Conservation (phyloP, 225 moss, liverwort and hornwort genomes). For the Physcomitrium patens region DNA sequence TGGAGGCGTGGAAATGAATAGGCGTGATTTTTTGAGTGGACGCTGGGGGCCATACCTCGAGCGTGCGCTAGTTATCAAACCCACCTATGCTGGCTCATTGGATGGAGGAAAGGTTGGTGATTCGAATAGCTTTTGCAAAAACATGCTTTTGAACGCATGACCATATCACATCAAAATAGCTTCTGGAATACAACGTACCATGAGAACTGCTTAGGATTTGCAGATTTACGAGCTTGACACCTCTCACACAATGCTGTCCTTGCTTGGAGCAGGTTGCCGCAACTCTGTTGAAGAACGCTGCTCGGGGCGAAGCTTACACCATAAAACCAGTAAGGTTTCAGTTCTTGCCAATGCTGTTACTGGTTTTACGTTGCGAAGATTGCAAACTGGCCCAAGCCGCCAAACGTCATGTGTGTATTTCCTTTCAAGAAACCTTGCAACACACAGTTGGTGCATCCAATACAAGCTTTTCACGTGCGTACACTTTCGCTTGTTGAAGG, state of each 20-base stretch:
- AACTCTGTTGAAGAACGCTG: constrained; percentile 63
- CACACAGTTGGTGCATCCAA: not conserved
- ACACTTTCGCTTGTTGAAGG: no score
- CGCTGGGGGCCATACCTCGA: constrained; percentile 77
- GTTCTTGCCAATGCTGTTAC: no score
- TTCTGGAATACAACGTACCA: no score
- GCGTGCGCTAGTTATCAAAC: constrained; percentile 63
- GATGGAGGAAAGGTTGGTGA: constrained; percentile 68
- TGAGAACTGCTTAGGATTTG: no score
- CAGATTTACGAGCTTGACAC: no score
- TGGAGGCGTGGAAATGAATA: constrained; percentile 81
- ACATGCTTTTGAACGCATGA: not conserved
- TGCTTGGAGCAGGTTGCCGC: constrained; percentile 58
- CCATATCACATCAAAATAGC: no score
- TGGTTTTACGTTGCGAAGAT: no score
- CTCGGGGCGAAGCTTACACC: constrained; percentile 56
- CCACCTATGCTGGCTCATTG: constrained; percentile 60
- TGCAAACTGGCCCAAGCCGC: no score
- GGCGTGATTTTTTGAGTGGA: constrained; percentile 82
- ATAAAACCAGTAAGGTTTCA: constrained; percentile 46
- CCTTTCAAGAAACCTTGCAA: not conserved
- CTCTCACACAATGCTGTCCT: no score
- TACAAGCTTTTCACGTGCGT: no score
- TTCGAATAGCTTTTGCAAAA: no score
- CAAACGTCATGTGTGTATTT: no score